phyloP scores from a whole-genome alignment of 192 early-diverging fungal species.

The Dissophora ornata region DNA sequence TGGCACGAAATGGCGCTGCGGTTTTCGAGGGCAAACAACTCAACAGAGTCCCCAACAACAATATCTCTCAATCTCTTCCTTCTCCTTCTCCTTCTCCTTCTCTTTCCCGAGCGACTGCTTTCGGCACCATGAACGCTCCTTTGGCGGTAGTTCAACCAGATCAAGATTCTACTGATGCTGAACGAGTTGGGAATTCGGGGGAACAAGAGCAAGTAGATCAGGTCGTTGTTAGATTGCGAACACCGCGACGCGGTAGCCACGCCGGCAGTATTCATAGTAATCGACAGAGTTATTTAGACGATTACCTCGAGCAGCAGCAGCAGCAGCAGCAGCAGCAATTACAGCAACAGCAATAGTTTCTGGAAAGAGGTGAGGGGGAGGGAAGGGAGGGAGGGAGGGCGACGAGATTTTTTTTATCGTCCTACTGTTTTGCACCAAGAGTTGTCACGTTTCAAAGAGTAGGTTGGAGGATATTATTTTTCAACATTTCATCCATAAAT shows the following conservation, averaged over 20 bases:
- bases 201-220: conserved; percentile 5
- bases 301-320: conserved; percentile 16
- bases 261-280: conserved; percentile 6
- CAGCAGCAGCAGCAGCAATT: conserved; percentile 8
- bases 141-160: background rate
- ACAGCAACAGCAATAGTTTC: background rate
- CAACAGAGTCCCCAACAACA: too few species aligned
- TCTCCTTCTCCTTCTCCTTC: conserved; percentile 1
- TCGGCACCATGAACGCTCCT: too few species aligned
- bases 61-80: too few species aligned
- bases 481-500: too few species aligned
- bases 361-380: too few species aligned
- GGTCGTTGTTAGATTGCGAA: conserved; percentile 14
- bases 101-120: background rate
- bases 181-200: background rate
- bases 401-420: too few species aligned
- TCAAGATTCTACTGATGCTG: background rate
- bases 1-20: conserved; percentile 53
- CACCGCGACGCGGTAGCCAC: conserved; percentile 14
- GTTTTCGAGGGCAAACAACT: conserved; percentile 53
- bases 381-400: too few species aligned
- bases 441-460: too few species aligned
- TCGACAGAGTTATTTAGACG: conserved; percentile 38
- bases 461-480: too few species aligned
- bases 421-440: too few species aligned